phyloP scores from a whole-genome alignment of 2,329 filamentous ascomycete species.

The Cercospora zeae-maydis region DNA sequence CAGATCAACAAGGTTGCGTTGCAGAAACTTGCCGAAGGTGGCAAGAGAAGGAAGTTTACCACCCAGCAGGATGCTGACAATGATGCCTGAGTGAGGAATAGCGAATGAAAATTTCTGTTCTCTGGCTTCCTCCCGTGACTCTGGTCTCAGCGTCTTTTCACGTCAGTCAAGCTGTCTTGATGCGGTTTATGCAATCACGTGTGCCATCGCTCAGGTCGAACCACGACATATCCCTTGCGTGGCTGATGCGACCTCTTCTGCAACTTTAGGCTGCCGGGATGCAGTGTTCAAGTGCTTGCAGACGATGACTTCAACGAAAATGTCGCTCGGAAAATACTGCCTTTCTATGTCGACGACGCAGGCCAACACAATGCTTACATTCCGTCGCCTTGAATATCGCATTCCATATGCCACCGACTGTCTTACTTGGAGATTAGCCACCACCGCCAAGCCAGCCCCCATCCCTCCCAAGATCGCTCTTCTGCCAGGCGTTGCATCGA shows the following conservation, averaged over 20 bases:
- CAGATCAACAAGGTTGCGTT: constrained; percentile 88
- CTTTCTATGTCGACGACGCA: constrained; percentile 15
- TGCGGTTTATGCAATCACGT: constrained; percentile 4
- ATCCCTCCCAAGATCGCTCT: constrained; percentile 29
- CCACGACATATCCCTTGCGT: constrained; percentile 23
- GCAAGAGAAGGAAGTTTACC: constrained; percentile 77
- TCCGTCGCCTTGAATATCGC: constrained; percentile 24
- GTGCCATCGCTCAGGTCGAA: background rate
- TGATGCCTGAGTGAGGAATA: background rate
- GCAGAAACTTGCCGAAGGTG: constrained; percentile 78
- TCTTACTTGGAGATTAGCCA: constrained; percentile 30
- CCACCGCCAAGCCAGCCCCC: constrained; percentile 24
- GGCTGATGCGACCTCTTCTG: constrained; percentile 23
- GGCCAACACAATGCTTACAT: constrained; percentile 30
- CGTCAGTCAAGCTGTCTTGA: background rate
- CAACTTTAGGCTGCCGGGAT: constrained; percentile 24
- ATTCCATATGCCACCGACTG: constrained; percentile 28
- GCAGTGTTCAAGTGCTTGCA: constrained; percentile 20
- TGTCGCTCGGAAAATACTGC: constrained; percentile 11
- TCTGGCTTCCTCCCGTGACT: background rate
- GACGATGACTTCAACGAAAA: constrained; percentile 8
- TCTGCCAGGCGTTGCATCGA: constrained; percentile 25
- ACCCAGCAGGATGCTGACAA: constrained; percentile 26
- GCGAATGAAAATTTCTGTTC: background rate
- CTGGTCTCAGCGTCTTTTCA: background rate